These are phyloP conservation scores for Dichotomocladium elegans DNA, from an alignment of 371 early-diverging fungal genomes.

Conservation along the genomic window DNA sequence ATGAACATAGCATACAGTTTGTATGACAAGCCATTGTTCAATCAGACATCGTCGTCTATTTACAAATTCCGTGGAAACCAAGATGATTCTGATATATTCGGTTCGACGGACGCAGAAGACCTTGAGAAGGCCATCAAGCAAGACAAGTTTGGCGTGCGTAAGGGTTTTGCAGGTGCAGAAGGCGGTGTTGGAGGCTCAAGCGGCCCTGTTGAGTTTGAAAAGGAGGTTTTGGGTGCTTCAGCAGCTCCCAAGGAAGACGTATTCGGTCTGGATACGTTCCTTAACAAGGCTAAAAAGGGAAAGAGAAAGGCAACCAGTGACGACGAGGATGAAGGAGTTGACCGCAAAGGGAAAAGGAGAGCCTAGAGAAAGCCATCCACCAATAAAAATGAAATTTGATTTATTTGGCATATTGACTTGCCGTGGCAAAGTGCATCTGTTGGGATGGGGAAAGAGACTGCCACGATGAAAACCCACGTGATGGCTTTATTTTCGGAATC, in stretches of 20 bases:
- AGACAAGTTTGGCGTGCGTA: constrained; percentile 64
- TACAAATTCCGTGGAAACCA: constrained; percentile 76
- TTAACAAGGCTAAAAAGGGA: constrained; percentile 52
- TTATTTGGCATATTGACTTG: too few species aligned
- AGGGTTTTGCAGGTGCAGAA: constrained; percentile 70
- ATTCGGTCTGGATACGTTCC: constrained; percentile 63
- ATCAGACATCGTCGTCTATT: constrained; percentile 64
- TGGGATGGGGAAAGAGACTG: too few species aligned
- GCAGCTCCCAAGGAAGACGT: constrained; percentile 30
- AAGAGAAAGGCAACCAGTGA: constrained; percentile 35
- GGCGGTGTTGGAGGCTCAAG: constrained; percentile 44
- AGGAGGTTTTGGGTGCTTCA: constrained; percentile 41
- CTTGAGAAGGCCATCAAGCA: constrained; percentile 66
- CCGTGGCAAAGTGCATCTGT: too few species aligned
- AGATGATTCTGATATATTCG: constrained; percentile 65
- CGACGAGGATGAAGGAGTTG: constrained; percentile 17
- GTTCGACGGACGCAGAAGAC: constrained; percentile 65
- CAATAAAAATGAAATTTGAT: too few species aligned
- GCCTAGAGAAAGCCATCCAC: too few species aligned
- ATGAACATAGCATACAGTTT: constrained; percentile 63
- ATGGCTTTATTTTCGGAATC: too few species aligned
- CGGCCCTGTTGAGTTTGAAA: constrained; percentile 95
- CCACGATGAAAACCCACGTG: too few species aligned
- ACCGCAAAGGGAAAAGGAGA: constrained; percentile 16
- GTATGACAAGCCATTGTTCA: constrained; percentile 91